Conservation (phyloP, 257 asterid genomes). For the Ajuga chamaepitys region DNA sequence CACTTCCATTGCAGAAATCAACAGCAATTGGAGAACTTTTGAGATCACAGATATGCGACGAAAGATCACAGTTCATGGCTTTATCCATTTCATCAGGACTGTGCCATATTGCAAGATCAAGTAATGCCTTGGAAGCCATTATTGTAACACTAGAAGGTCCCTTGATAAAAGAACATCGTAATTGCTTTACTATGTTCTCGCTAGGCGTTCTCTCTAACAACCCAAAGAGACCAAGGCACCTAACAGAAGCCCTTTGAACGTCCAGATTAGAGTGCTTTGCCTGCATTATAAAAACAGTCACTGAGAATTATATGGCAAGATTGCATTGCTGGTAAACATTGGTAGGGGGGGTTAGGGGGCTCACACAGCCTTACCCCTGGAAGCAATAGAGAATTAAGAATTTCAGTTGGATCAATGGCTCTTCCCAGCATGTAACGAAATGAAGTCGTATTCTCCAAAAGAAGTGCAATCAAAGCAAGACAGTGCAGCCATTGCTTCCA, state of each 20-base stretch:
- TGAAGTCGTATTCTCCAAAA: conserved; percentile 67
- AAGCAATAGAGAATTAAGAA: conserved; percentile 74
- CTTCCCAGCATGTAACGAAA: conserved; percentile 62
- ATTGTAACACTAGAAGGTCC: conserved; percentile 46
- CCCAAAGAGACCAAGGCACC: conserved; percentile 93
- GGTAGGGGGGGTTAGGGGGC: too few relatives aligned
- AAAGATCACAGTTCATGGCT: conserved; percentile 49
- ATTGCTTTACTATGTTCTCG: conserved; percentile 57
- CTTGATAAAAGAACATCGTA: conserved; percentile 54
- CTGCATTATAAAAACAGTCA: conserved; percentile 36
- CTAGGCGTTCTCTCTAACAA: conserved; percentile 70
- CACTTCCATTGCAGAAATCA: conserved; percentile 37
- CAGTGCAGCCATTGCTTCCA: conserved; percentile 87
- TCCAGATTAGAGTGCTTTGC: conserved; percentile 78
- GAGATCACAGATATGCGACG: conserved; percentile 35
- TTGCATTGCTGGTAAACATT: neutral
- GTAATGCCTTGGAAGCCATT: conserved; percentile 79
- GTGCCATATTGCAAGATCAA: conserved; percentile 95
- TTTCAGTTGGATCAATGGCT: conserved; percentile 67
- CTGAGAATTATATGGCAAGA: neutral
- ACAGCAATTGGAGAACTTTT: conserved; percentile 23
- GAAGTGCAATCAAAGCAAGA: conserved; percentile 75
- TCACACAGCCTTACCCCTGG: conserved; percentile 66
- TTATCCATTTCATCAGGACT: conserved; percentile 78
- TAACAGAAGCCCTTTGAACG: conserved; percentile 82